Evolutionary conservation across 1,284 basidiomycete genomes (phyloP).

Genomic region (Schizopora paradoxa): DNA sequence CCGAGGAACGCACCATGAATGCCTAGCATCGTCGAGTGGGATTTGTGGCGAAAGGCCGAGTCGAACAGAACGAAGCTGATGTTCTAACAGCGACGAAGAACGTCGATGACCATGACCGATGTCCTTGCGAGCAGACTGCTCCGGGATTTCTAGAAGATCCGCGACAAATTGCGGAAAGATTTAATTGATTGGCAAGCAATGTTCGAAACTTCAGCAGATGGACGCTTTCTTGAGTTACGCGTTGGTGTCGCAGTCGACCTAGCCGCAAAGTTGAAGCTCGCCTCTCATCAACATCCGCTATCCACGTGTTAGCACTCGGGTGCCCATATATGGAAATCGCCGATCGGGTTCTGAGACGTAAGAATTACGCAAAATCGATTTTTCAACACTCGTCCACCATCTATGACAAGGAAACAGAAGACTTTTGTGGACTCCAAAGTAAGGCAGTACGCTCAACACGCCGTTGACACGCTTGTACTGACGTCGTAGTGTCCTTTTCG

Average conservation of each 20-base stretch:
- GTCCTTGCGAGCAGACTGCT: too few species aligned
- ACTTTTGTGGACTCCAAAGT: conserved; percentile 13
- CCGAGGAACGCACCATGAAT: too few species aligned
- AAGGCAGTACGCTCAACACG: not conserved
- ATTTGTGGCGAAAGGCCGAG: too few species aligned
- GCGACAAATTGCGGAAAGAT: too few species aligned
- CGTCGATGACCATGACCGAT: too few species aligned
- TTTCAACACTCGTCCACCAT: not conserved
- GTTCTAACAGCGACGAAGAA: too few species aligned
- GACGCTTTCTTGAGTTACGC: not conserved
- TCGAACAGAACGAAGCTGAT: too few species aligned
- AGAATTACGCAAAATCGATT: not conserved
- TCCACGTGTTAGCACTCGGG: not conserved
- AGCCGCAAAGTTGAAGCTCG: not conserved
- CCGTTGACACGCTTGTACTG: too few species aligned
- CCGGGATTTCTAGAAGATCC: too few species aligned
- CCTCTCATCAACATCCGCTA: not conserved
- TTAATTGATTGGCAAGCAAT: too few species aligned
- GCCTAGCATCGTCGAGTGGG: too few species aligned
- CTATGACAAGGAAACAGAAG: conserved; percentile 14
- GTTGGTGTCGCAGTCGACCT: not conserved
- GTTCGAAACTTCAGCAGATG: too few species aligned
- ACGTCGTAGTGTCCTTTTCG: not conserved
- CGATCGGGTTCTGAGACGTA: not conserved
- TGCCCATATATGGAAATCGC: not conserved